Evolutionary conservation across 371 early-diverging fungal genomes (phyloP).

Genomic region (Circinella umbellata): DNA sequence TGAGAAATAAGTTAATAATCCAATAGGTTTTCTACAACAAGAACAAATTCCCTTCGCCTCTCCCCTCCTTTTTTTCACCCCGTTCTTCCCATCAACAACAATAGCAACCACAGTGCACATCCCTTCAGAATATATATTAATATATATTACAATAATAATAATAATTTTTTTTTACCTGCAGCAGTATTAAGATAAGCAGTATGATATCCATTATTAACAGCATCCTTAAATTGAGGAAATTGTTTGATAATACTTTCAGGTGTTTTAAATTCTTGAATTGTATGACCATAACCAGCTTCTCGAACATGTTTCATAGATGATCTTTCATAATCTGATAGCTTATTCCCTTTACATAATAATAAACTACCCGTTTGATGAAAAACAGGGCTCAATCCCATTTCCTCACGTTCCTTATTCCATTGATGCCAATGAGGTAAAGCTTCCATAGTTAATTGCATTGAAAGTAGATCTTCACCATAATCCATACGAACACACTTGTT

Average conservation of each 20-base stretch:
- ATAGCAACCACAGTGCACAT: too few species aligned
- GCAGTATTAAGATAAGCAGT: slow-evolving; percentile 42
- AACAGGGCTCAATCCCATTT: slow-evolving; percentile 28
- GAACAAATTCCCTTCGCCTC: not conserved
- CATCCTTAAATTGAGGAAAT: slow-evolving; percentile 39
- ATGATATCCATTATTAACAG: slow-evolving; percentile 39
- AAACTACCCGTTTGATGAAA: slow-evolving; percentile 49
- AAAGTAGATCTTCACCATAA: slow-evolving; percentile 50
- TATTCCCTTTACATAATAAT: slow-evolving; percentile 30
- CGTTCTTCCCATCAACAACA: too few species aligned
- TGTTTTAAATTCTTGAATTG: slow-evolving; percentile 32
- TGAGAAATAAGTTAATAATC: not conserved
- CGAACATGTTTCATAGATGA: slow-evolving; percentile 34
- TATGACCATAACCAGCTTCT: slow-evolving; percentile 42
- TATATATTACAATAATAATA: too few species aligned
- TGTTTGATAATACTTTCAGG: slow-evolving; percentile 29
- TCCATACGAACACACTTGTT: slow-evolving; percentile 58
- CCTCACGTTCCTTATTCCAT: slow-evolving; percentile 55
- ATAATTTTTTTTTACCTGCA: slow-evolving; percentile 26
- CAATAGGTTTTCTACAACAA: not conserved
- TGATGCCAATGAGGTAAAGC: slow-evolving; percentile 51
- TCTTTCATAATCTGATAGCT: slow-evolving; percentile 43
- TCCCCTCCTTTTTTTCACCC: too few species aligned
- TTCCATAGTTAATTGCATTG: slow-evolving; percentile 46
- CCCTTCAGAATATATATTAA: too few species aligned